phyloP scores from a whole-genome alignment of 2,329 filamentous ascomycete genomes.

The Paraphaeosphaeria sporulosa region DNA sequence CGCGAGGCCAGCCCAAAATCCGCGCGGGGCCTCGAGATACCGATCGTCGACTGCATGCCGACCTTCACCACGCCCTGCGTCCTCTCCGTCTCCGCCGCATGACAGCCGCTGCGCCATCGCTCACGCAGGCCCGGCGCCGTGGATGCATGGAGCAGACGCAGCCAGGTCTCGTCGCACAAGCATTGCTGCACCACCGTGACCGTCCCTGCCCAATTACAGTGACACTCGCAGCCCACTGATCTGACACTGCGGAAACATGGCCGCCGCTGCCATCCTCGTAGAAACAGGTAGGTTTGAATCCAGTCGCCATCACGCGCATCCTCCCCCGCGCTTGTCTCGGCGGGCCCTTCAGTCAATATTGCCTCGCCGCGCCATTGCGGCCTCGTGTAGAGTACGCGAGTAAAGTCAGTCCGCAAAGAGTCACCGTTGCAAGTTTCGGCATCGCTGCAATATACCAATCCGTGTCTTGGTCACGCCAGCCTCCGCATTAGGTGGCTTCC shows the following conservation, averaged over 20 bases:
- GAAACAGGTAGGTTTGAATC: neutral
- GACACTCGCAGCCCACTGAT: neutral
- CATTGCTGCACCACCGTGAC: conserved; percentile 14
- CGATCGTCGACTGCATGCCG: conserved; percentile 4
- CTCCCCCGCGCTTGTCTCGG: conserved; percentile 6
- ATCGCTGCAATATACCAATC: neutral
- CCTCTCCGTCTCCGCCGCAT: neutral
- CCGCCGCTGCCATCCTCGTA: neutral
- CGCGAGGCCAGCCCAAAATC: conserved; percentile 1
- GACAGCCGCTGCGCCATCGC: neutral
- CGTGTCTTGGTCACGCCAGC: neutral
- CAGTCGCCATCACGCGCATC: neutral
- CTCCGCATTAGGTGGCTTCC: neutral
- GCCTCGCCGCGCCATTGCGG: conserved; percentile 2
- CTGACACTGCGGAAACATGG: conserved; percentile 5
- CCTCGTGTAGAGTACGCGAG: neutral
- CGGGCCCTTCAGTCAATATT: neutral
- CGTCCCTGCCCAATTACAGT: conserved; percentile 8
- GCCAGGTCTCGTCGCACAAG: neutral
- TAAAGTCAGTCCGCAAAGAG: conserved; percentile 4
- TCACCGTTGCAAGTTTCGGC: conserved; percentile 1
- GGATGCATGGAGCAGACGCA: neutral
- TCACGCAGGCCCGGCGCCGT: neutral
- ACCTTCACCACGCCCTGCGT: neutral
- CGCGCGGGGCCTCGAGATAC: neutral